Percentiles rank a stretch among this genome's conserved stretches.
These are phyloP conservation scores for Thalassiosira exigua DNA, from an alignment of 352 stramenopile genomes.

Conservation along the genomic window DNA sequence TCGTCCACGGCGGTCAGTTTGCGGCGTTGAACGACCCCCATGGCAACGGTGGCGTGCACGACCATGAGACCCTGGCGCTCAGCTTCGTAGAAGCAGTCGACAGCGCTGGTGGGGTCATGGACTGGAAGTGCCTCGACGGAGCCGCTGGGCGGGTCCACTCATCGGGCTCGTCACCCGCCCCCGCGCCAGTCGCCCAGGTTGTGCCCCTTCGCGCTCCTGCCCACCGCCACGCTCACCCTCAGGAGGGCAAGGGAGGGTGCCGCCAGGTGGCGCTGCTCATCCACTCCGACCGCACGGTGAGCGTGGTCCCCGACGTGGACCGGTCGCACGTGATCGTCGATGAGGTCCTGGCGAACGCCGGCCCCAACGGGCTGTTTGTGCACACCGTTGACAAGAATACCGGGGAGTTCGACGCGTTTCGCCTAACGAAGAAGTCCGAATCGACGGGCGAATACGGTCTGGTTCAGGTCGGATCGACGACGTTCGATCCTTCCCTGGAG, in stretches of 20 bases:
- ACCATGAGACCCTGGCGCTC: slow-evolving; percentile 64
- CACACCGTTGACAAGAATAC: slow-evolving; percentile 48
- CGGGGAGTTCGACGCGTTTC: slow-evolving; percentile 48
- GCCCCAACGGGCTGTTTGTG: slow-evolving; percentile 50
- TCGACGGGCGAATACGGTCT: slow-evolving; percentile 14
- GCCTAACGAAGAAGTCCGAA: slow-evolving; percentile 27
- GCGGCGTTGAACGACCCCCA: slow-evolving; percentile 50
- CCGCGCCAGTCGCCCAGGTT: slow-evolving; percentile 64
- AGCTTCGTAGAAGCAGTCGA: slow-evolving; percentile 1
- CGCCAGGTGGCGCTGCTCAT: slow-evolving; percentile 73
- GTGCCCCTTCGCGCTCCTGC: slow-evolving; percentile 58
- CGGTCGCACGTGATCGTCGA: slow-evolving; percentile 39
- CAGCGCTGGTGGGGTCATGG: slow-evolving; percentile 20
- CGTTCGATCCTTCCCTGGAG: slow-evolving; percentile 72
- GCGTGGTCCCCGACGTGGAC: slow-evolving; percentile 48
- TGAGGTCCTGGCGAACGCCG: slow-evolving; percentile 29
- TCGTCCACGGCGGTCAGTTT: slow-evolving; percentile 75
- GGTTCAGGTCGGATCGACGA: slow-evolving; percentile 56
- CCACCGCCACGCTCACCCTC: slow-evolving; percentile 34
- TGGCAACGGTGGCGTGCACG: slow-evolving; percentile 63
- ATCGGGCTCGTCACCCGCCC: slow-evolving; percentile 33
- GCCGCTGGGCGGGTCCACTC: slow-evolving; percentile 65
- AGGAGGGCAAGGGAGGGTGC: slow-evolving; percentile 47
- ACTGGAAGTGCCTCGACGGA: slow-evolving; percentile 81
- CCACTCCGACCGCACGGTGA: slow-evolving; percentile 62